Evolutionary conservation across 306 rosid species (phyloP).

Genomic region (Datisca glomerata): DNA sequence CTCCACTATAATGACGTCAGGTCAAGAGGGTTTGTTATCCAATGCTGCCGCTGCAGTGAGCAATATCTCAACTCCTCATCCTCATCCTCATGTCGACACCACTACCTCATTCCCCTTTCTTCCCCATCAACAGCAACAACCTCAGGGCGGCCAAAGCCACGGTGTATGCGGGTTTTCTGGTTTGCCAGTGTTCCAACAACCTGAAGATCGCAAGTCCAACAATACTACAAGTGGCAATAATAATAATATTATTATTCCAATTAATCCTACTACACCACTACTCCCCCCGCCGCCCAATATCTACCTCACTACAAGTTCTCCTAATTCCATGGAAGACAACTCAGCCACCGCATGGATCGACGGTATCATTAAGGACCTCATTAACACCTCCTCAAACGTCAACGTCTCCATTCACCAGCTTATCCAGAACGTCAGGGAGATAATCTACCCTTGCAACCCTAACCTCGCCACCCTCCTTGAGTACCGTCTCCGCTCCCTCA

Average conservation of each 20-base stretch:
- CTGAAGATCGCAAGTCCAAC: slow-evolving; percentile 15
- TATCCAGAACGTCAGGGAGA: slow-evolving; percentile 77
- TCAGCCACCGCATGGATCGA: slow-evolving; percentile 85
- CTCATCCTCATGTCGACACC: slow-evolving; percentile 17
- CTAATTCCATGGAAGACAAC: slow-evolving; percentile 24
- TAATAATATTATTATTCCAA: not conserved
- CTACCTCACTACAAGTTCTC: slow-evolving; percentile 6
- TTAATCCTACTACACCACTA: not conserved
- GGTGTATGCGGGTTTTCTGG: slow-evolving; percentile 89
- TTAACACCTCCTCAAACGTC: slow-evolving; percentile 59
- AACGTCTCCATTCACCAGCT: slow-evolving; percentile 81
- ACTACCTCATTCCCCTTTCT: too few relatives aligned
- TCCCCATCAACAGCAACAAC: slow-evolving; percentile 20
- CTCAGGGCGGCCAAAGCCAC: slow-evolving; percentile 9
- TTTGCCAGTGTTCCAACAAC: slow-evolving; percentile 74
- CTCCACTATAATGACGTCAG: slow-evolving; percentile 76
- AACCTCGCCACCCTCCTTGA: slow-evolving; percentile 81
- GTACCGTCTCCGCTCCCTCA: slow-evolving; percentile 63
- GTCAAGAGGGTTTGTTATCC: slow-evolving; percentile 26
- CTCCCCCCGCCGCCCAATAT: not conserved
- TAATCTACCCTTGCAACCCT: slow-evolving; percentile 91
- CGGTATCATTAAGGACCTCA: slow-evolving; percentile 71
- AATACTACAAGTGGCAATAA: not conserved
- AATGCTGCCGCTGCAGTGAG: slow-evolving; percentile 7
- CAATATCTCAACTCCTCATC: slow-evolving; percentile 14